Conservation (phyloP, 345 rosid species). For the Acer yangbiense region DNA sequence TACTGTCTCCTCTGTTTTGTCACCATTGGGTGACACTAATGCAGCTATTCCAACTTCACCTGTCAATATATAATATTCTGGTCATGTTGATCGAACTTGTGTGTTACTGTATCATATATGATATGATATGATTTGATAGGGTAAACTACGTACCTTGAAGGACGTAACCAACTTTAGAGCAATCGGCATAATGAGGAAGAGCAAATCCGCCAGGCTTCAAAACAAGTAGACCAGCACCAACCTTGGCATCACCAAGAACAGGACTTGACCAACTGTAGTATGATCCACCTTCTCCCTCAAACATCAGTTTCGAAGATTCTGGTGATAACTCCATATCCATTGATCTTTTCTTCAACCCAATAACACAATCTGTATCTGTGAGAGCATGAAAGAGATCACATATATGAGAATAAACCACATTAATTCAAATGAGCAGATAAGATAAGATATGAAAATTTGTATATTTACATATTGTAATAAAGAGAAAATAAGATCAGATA, state of each 20-base stretch:
- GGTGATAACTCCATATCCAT: conserved; percentile 37
- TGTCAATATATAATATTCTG: not conserved
- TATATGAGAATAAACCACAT: no score
- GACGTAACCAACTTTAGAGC: conserved; percentile 39
- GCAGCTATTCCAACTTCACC: conserved; percentile 31
- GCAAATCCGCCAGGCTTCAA: conserved; percentile 34
- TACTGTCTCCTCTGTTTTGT: conserved; percentile 11
- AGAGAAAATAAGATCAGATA: no score
- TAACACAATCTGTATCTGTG: no score
- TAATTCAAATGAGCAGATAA: no score
- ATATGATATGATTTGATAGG: not conserved
- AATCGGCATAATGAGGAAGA: conserved; percentile 41
- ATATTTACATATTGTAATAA: no score
- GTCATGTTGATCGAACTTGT: no score
- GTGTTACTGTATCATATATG: no score
- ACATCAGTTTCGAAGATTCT: conserved; percentile 8
- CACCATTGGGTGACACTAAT: conserved; percentile 25
- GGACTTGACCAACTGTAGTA: conserved; percentile 35
- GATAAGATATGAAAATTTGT: no score
- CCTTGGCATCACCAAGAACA: conserved; percentile 24
- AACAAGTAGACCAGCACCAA: conserved; percentile 32
- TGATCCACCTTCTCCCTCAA: conserved; percentile 39
- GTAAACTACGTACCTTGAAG: conserved; percentile 26
- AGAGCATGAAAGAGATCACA: no score
- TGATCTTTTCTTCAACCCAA: not conserved